phyloP scores from a whole-genome alignment of 768 basidiomycete species.

The Suillus americanus region DNA sequence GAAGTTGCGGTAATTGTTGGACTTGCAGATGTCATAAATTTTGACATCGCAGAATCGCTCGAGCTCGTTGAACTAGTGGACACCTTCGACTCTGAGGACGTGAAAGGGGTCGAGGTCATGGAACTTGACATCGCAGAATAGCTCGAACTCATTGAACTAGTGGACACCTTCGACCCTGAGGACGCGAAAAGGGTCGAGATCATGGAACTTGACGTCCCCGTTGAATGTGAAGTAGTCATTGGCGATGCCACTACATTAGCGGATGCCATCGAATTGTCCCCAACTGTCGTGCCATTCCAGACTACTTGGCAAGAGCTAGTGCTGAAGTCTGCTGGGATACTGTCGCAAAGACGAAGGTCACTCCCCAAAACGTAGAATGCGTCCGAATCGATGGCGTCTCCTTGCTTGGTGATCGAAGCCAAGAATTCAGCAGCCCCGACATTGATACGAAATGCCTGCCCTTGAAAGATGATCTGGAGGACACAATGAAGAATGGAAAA shows the following conservation, averaged over 20 bases:
- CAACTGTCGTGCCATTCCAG: constrained; percentile 45
- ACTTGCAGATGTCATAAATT: neutral
- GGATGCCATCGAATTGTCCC: constrained; percentile 7
- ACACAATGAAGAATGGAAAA: constrained; percentile 68
- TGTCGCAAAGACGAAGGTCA: constrained; percentile 58
- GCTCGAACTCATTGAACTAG: neutral
- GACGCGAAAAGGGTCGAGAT: neutral
- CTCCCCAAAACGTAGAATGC: constrained; percentile 43
- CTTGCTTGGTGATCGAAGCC: constrained; percentile 47
- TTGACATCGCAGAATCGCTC: too few relatives aligned
- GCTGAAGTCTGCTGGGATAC: constrained; percentile 40
- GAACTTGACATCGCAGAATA: neutral
- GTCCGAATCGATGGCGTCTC: constrained; percentile 45
- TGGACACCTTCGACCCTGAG: neutral
- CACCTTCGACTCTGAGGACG: neutral
- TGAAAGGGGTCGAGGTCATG: neutral
- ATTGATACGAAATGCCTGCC: constrained; percentile 65
- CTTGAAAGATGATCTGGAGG: constrained; percentile 69
- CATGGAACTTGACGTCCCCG: neutral
- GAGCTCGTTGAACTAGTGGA: neutral
- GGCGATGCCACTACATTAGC: neutral
- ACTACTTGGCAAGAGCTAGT: constrained; percentile 48
- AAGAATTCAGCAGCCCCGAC: constrained; percentile 55
- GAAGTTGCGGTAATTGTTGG: neutral
- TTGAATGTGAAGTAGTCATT: neutral